A percentile compares a stretch with the other conserved stretches of the same genome.
Evolutionary conservation across 2,329 filamentous ascomycete genomes (phyloP).

Genomic region (Cercospora sp.): DNA sequence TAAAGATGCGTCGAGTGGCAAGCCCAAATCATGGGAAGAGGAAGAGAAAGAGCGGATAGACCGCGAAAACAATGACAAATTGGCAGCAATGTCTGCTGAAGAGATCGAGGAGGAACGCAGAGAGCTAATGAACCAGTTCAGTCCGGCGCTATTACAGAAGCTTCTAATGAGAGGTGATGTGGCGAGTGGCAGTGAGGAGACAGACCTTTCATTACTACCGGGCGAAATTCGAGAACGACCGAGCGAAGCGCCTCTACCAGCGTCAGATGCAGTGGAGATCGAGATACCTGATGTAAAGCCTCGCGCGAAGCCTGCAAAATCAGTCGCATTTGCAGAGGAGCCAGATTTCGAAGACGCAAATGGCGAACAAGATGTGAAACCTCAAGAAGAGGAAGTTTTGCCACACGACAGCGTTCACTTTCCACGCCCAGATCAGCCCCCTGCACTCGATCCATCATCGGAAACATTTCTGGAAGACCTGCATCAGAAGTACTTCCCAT

Average conservation of each 20-base stretch:
- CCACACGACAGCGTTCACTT: slow-evolving; percentile 55
- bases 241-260: neutral
- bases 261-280: neutral
- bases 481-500: slow-evolving; percentile 91
- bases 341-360: slow-evolving; percentile 11
- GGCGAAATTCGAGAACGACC: neutral
- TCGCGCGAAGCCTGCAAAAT: slow-evolving; percentile 26
- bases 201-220: slow-evolving; percentile 36
- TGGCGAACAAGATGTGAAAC: slow-evolving; percentile 5
- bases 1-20: slow-evolving; percentile 14
- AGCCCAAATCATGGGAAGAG: slow-evolving; percentile 42
- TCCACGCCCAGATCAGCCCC: slow-evolving; percentile 56
- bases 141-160: slow-evolving; percentile 72
- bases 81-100: slow-evolving; percentile 75
- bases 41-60: slow-evolving; percentile 74
- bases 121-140: slow-evolving; percentile 77
- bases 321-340: slow-evolving; percentile 31
- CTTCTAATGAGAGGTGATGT: slow-evolving; percentile 76
- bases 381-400: slow-evolving; percentile 12
- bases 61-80: slow-evolving; percentile 71
- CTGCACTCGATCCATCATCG: slow-evolving; percentile 79
- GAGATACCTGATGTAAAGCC: neutral
- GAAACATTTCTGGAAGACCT: slow-evolving; percentile 81
- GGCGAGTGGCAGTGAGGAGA: slow-evolving; percentile 59
- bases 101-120: slow-evolving; percentile 79